Percentiles rank a stretch among this genome's conserved stretches.
Conservation (phyloP, 192 early-diverging fungal genomes). For the Backusella liffmaniae region DNA sequence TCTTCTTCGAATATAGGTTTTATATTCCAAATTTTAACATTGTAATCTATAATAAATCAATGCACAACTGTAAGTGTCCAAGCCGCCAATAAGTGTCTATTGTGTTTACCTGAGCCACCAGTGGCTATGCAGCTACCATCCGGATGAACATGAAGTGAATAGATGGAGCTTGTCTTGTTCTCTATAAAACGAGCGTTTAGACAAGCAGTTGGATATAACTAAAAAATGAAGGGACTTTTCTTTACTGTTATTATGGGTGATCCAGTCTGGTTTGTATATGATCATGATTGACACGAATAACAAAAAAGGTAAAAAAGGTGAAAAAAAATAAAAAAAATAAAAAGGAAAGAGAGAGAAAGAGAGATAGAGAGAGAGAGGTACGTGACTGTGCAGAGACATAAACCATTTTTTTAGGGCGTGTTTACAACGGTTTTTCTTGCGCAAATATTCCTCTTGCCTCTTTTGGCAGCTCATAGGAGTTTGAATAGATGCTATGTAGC, state of each 20-base stretch:
- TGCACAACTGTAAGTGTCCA: not conserved
- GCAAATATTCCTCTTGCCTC: no score
- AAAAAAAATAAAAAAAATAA: no score
- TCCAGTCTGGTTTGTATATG: conserved; percentile 68
- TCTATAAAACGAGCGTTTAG: conserved; percentile 25
- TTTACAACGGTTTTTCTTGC: no score
- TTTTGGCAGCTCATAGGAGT: no score
- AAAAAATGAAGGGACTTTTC: conserved; percentile 36
- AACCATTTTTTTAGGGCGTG: no score
- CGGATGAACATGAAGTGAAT: conserved; percentile 87
- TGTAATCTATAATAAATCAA: conserved; percentile 58
- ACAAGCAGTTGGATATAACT: conserved; percentile 14
- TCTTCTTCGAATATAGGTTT: conserved; percentile 54
- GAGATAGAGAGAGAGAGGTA: no score
- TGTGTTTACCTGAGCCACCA: conserved; percentile 66
- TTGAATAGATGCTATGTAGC: no score
- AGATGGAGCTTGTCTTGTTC: conserved; percentile 62
- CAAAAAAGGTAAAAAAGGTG: not conserved
- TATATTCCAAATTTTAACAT: conserved; percentile 89
- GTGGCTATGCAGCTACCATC: conserved; percentile 80
- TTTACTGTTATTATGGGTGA: conserved; percentile 64
- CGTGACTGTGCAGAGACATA: no score
- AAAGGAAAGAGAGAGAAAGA: conserved; percentile 20
- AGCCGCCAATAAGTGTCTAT: not conserved
- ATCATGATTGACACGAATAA: conserved; percentile 48